These are phyloP conservation scores for Trichophyton equinum DNA, from an alignment of 2,329 filamentous ascomycete species.

Conservation along the genomic window DNA sequence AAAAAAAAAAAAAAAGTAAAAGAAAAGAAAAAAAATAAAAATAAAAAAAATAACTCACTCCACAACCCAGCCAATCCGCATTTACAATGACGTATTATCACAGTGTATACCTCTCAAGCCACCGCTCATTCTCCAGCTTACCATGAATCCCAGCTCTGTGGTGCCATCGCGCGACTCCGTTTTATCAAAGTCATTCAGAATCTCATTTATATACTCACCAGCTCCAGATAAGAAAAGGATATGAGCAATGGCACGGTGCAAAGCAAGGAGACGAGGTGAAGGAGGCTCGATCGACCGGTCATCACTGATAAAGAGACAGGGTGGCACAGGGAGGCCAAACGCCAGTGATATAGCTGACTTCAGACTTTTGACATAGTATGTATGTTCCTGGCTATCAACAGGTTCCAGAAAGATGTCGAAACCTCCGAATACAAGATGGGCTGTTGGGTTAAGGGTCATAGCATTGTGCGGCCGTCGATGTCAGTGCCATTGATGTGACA, in stretches of 20 bases:
- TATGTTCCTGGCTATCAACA: conserved; percentile 13
- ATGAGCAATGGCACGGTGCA: conserved; percentile 7
- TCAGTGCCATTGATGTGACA: conserved; percentile 25
- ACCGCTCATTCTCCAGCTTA: neutral
- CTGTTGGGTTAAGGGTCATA: conserved; percentile 1
- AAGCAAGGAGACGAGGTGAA: neutral
- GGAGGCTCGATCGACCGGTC: conserved; percentile 18
- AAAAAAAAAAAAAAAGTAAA: too few relatives aligned
- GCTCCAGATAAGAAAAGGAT: conserved; percentile 1
- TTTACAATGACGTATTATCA: too few relatives aligned
- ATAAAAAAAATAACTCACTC: too few relatives aligned
- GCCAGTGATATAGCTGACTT: neutral
- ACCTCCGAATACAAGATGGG: conserved; percentile 3
- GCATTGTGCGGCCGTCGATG: conserved; percentile 18
- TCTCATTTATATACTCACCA: neutral
- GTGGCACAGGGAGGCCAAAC: conserved; percentile 13
- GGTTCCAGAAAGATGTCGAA: conserved; percentile 22
- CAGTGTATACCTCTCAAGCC: neutral
- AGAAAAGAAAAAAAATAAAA: too few relatives aligned
- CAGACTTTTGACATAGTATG: conserved; percentile 17
- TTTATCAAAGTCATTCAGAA: neutral
- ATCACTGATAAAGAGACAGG: conserved; percentile 19
- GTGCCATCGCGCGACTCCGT: neutral
- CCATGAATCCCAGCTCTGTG: neutral
- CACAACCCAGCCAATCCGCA: too few relatives aligned